Evolutionary conservation across 169 alveolate species (phyloP), one percentile per base, ranked within the genome.

Genomic region (Babesia ovis): DNA sequence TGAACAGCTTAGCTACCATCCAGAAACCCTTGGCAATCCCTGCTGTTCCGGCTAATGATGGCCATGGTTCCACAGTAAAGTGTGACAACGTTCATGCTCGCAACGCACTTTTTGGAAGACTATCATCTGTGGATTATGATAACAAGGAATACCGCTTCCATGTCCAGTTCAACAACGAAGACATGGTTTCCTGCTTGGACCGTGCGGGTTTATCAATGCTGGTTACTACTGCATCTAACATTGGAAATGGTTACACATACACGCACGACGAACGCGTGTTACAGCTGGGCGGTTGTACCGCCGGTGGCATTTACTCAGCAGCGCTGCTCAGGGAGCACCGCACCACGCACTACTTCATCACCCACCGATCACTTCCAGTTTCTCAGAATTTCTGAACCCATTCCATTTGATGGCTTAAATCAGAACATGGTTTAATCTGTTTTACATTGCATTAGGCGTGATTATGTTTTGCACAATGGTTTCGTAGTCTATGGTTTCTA

Each of bases 1-100:
- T 95, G 34, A 83, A 91, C 4, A 70, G 51, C 72, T 85, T 91
- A 53, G 89, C 83, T 31, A 95, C 93, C 67, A 91, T 95, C 31
- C 92, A 86, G 39, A 83, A 77, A 46, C 90, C 91, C 31, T 35
- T 53, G 46, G 69, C 14, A 64, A 70, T 20, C 39, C 41, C 72
- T 22, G 8, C 46, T 39, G 8, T 14, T 39, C 8, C n/a, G 46
- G 46, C 8, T 39, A 14, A 39, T 14, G 14, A 9, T 39, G 46
- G 46, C 14, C 51, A 34, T 54, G n/a, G n/a, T n/a, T 62, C 5
- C 66, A 69, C 8, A 42, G 58, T 23, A 16, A 61, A 68, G 88
- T 46, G 18, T 72, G 72, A 43, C 51, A 64, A 72, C 66, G 25
- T 45, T 18, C 74, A 60, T 42, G 51, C 45, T 25, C 62, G 57